phyloP scores from a whole-genome alignment of 2,329 filamentous ascomycete genomes.

The Fusarium aywerte region DNA sequence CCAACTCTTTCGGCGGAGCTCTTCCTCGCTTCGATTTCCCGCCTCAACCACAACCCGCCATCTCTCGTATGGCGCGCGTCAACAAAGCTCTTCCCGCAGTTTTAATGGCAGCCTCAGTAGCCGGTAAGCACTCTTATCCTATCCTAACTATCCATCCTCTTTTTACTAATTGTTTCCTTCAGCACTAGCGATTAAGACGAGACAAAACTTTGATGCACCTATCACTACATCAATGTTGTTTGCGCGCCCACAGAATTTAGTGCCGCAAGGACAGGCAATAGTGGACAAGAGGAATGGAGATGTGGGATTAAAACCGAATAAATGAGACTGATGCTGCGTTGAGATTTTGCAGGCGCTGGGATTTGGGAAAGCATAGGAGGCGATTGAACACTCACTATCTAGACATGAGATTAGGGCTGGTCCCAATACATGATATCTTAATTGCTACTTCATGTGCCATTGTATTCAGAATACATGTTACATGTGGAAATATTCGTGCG shows the following conservation, averaged over 20 bases:
- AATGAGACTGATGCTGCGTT: neutral
- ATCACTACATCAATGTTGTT: neutral
- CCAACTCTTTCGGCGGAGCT: conserved; percentile 39
- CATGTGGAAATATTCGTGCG: neutral
- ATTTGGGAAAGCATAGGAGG: neutral
- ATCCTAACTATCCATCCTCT: too few species aligned
- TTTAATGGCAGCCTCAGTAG: conserved; percentile 18
- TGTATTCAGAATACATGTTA: neutral
- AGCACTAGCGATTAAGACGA: conserved; percentile 32
- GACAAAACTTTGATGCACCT: neutral
- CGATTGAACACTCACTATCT: neutral
- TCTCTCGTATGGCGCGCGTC: conserved; percentile 34
- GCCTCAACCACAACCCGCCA: conserved; percentile 8
- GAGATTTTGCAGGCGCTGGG: too few species aligned
- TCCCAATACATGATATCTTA: conserved; percentile 1
- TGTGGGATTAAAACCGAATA: conserved; percentile 4
- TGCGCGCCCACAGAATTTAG: conserved; percentile 3
- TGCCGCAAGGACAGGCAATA: conserved; percentile 12
- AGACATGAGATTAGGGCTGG: conserved; percentile 16
- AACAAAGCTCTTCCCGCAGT: conserved; percentile 29
- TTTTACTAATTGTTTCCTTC: neutral
- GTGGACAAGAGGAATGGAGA: conserved; percentile 3
- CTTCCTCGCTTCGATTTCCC: conserved; percentile 40
- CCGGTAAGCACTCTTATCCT: too few species aligned
- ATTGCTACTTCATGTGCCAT: neutral